phyloP scores from a whole-genome alignment of 2,329 filamentous ascomycete species.

The Colletotrichum euphorbiae region DNA sequence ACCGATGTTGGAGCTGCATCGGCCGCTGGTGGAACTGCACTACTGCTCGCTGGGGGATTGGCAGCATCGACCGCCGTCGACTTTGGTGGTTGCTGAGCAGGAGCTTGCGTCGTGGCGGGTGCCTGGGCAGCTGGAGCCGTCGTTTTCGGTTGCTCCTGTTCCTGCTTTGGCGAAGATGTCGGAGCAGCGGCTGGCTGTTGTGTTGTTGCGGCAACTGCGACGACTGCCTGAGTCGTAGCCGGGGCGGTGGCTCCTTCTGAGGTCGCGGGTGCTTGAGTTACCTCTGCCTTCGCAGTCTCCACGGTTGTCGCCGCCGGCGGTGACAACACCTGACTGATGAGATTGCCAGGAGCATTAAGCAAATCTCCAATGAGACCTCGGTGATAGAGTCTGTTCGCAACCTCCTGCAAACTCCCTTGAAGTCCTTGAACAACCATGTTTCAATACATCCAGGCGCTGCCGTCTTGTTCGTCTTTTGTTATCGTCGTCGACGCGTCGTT shows the following conservation, averaged over 20 bases:
- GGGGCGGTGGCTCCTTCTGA: conserved; percentile 10
- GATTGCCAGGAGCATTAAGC: conserved; percentile 7
- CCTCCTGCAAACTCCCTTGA: conserved; percentile 13
- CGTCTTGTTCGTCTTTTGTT: background rate
- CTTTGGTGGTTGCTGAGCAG: background rate
- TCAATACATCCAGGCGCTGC: conserved; percentile 26
- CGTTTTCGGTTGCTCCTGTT: conserved; percentile 3
- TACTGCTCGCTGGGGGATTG: background rate
- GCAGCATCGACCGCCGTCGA: background rate
- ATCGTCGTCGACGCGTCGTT: background rate
- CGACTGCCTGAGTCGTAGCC: conserved; percentile 6
- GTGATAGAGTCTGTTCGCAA: conserved; percentile 9
- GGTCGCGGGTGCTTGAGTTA: conserved; percentile 5
- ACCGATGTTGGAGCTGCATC: background rate
- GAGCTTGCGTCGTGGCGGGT: background rate
- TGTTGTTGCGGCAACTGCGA: background rate
- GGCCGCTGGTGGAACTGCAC: background rate
- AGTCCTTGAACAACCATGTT: conserved; percentile 24
- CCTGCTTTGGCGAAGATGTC: conserved; percentile 7
- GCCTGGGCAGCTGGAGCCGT: background rate
- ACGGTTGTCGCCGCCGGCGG: conserved; percentile 32
- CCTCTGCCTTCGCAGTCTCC: background rate
- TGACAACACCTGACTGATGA: conserved; percentile 29
- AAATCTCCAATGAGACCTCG: conserved; percentile 26
- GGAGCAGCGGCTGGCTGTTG: conserved; percentile 17